Conservation (phyloP, 2,329 filamentous ascomycete species). For the Xylariaceae sp. region DNA sequence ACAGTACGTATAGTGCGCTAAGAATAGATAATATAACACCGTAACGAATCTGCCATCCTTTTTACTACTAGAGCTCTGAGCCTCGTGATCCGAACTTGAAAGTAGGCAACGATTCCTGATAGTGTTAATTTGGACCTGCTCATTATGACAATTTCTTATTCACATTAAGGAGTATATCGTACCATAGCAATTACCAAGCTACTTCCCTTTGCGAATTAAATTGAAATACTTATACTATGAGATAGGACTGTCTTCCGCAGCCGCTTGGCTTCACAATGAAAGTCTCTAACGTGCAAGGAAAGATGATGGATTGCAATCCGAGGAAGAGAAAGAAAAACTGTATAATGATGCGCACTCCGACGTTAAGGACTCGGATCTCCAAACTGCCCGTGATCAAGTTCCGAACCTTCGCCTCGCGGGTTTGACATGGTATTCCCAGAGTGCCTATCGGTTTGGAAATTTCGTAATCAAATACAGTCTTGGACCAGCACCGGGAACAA, state of each 20-base stretch:
- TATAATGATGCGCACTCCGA: background rate
- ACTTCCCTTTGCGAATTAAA: background rate
- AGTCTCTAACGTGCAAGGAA: constrained; percentile 45
- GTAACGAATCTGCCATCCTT: no score
- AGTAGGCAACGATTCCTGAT: no score
- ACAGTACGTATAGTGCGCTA: no score
- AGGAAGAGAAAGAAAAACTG: background rate
- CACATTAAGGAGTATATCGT: background rate
- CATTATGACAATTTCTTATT: no score
- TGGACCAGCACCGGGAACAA: constrained; percentile 36
- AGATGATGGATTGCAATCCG: constrained; percentile 38
- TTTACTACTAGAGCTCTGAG: no score
- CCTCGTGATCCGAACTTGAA: no score
- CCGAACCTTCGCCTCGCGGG: constrained; percentile 39
- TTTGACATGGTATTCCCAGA: constrained; percentile 40
- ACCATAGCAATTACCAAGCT: background rate
- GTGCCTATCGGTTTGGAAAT: constrained; percentile 45
- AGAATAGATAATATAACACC: no score
- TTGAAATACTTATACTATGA: background rate
- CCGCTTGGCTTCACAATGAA: constrained; percentile 49
- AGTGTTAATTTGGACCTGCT: no score
- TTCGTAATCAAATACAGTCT: constrained; percentile 48
- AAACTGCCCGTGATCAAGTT: constrained; percentile 34
- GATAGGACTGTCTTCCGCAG: constrained; percentile 37
- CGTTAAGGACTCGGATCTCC: background rate